phyloP scores from a whole-genome alignment of 1,139 yeast species.

The Yamadazyma aaseri region DNA sequence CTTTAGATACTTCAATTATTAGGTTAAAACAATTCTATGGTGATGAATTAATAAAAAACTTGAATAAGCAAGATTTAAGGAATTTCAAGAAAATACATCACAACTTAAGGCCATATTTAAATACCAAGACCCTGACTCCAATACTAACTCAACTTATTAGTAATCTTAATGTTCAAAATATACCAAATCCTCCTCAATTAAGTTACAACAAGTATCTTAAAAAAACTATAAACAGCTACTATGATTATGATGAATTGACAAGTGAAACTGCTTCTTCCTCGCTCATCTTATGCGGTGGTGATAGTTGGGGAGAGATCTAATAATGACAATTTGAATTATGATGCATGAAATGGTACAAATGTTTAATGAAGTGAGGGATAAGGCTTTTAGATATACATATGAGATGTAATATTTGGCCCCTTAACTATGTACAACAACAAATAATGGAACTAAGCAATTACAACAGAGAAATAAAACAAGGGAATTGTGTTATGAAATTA shows the following conservation, averaged over 20 bases:
- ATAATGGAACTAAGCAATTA: too few relatives aligned
- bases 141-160: conserved; percentile 16
- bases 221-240: conserved; percentile 10
- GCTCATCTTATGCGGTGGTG: conserved; percentile 31
- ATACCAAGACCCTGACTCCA: conserved; percentile 14
- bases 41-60: conserved; percentile 30
- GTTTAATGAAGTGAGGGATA: too few relatives aligned
- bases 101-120: conserved; percentile 21
- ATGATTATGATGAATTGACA: conserved; percentile 12
- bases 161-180: conserved; percentile 3
- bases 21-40: conserved; percentile 31
- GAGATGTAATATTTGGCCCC: too few relatives aligned
- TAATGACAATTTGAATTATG: too few relatives aligned
- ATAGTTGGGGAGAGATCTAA: conserved; percentile 28
- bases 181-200: conserved; percentile 9
- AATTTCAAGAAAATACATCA: conserved; percentile 26
- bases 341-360: too few relatives aligned
- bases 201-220: conserved; percentile 10
- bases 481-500: too few relatives aligned
- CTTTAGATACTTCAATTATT: conserved; percentile 15
- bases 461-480: too few relatives aligned
- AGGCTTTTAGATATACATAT: too few relatives aligned
- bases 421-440: too few relatives aligned
- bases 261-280: conserved; percentile 22
- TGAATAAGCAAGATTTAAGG: conserved; percentile 26